Base-by-base conservation (phyloP, 192 early-diverging fungal species). In the Coemansia sp. region DNA sequence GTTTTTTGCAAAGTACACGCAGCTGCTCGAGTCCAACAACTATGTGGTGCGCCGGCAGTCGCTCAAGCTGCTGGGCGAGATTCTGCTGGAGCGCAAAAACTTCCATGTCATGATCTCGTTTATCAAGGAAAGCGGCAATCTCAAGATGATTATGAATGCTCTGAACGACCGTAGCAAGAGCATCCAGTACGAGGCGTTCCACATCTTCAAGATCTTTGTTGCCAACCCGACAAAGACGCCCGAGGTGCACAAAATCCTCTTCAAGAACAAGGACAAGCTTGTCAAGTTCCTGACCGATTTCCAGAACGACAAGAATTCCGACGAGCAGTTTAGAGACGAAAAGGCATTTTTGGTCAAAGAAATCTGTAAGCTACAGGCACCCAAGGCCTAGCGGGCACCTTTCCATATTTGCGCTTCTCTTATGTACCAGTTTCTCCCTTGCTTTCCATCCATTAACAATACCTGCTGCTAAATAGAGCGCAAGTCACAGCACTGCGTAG, bases 121-220 rank as follows among this genome's bases (percentile, higher is more conserved):
- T 74, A 99, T 99, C 64, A 83, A 83, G 61, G 87, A 83, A 53
- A 84, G 90, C 53, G 92, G 89, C 39, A 98, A 99, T 62, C 77
- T 99, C 50, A 96, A 97, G 77, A 83, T 96, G 60, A 93, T 97
- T 85, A 99, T 99, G 97, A 96, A 90, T 56, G 75, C 96, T 50
- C 78, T 99, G 46, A 84, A 91, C 51, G 93, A 98, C 73, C 89
- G 84, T 65, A 96, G 93, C 70, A 86, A 92, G 64, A 99, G 97
- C 66, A 99, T 99, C 60, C 97, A 98, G 79, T 98, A 96, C 77
- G 97, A 99, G 75, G 97, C 97, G 0, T 99, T 99, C 83, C 97
- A 99, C 80, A 94, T 98, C 26, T 99, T 98, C 82, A 99, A 99
- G 85, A 90, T 97, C 36, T 99, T 99, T 82, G 94, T 97, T 2